phyloP scores from a whole-genome alignment of 768 basidiomycete genomes.

The Podaxis sp. region DNA sequence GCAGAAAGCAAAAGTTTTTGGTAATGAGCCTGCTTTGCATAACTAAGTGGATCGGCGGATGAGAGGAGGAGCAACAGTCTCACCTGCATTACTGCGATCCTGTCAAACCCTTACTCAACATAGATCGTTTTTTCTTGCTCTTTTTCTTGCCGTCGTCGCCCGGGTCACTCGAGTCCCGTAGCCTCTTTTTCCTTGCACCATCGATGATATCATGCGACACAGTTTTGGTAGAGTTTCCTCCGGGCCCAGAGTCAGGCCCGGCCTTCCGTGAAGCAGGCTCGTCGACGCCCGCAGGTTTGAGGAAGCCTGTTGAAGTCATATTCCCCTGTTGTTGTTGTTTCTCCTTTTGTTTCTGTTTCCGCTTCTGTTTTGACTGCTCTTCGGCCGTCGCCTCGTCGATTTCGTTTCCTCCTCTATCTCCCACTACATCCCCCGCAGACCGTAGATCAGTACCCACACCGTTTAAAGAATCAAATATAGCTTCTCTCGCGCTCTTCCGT shows the following conservation, averaged over 20 bases:
- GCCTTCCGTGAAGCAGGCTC: slow-evolving; percentile 31
- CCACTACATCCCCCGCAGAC: slow-evolving; percentile 19
- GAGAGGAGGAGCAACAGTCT: neutral
- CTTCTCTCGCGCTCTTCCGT: slow-evolving; percentile 41
- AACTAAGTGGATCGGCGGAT: neutral
- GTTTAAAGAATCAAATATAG: slow-evolving; percentile 42
- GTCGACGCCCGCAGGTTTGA: slow-evolving; percentile 61
- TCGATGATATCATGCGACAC: slow-evolving; percentile 20
- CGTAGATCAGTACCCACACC: slow-evolving; percentile 53
- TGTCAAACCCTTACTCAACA: slow-evolving; percentile 22
- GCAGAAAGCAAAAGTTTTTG: too few relatives aligned
- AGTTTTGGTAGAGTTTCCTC: slow-evolving; percentile 7
- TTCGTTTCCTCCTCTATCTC: neutral
- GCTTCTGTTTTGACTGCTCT: neutral
- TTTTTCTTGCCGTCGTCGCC: slow-evolving; percentile 27
- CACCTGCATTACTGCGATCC: neutral
- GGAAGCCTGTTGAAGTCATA: slow-evolving; percentile 32
- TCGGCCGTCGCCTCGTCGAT: neutral
- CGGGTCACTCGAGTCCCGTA: slow-evolving; percentile 22
- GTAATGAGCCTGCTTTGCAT: neutral
- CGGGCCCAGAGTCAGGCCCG: neutral
- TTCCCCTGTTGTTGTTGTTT: slow-evolving; percentile 13
- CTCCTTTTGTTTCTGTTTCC: neutral
- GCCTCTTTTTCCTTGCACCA: slow-evolving; percentile 30
- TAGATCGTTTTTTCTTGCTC: slow-evolving; percentile 32